phyloP scores from a whole-genome alignment of 768 basidiomycete genomes.

The Lyophyllum semitale region DNA sequence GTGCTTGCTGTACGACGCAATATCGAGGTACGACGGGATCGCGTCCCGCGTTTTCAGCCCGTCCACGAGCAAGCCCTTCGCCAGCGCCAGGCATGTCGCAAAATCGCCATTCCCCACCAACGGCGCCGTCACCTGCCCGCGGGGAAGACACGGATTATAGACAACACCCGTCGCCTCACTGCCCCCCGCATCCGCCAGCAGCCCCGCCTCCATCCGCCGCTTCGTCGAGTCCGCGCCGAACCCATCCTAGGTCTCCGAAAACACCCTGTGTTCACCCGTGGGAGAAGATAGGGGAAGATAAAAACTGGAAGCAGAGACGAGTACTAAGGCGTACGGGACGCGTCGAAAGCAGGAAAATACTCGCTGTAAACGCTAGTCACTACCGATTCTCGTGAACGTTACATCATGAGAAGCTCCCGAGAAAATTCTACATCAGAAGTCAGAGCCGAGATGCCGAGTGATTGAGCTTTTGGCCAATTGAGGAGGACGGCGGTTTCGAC shows the following conservation, averaged over 20 bases:
- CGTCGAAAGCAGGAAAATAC: too few relatives aligned
- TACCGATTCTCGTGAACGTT: too few relatives aligned
- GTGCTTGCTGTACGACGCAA: constrained; percentile 12
- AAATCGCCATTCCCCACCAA: constrained; percentile 14
- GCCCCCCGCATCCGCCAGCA: constrained; percentile 8
- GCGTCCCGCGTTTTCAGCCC: constrained; percentile 5
- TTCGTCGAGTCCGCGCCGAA: constrained; percentile 7
- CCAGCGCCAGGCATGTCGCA: constrained; percentile 5
- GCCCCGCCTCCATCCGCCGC: background rate
- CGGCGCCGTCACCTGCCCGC: background rate
- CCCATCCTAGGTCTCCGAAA: constrained; percentile 10
- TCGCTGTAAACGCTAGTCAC: too few relatives aligned
- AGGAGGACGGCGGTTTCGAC: too few relatives aligned
- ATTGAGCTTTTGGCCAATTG: too few relatives aligned
- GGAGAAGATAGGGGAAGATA: too few relatives aligned
- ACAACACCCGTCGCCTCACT: background rate
- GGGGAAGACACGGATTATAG: constrained; percentile 9
- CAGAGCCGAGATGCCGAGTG: too few relatives aligned
- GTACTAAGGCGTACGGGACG: too few relatives aligned
- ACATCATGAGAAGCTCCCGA: too few relatives aligned
- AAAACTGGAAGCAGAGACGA: too few relatives aligned
- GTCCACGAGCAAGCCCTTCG: constrained; percentile 1
- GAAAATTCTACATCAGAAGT: too few relatives aligned
- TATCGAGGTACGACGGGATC: constrained; percentile 15
- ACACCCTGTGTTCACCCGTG: constrained; percentile 11